Percentiles rank a stretch among this genome's conserved stretches.
Conservation (phyloP, 2,329 filamentous ascomycete genomes). For the Atkinsonella hypoxylon region DNA sequence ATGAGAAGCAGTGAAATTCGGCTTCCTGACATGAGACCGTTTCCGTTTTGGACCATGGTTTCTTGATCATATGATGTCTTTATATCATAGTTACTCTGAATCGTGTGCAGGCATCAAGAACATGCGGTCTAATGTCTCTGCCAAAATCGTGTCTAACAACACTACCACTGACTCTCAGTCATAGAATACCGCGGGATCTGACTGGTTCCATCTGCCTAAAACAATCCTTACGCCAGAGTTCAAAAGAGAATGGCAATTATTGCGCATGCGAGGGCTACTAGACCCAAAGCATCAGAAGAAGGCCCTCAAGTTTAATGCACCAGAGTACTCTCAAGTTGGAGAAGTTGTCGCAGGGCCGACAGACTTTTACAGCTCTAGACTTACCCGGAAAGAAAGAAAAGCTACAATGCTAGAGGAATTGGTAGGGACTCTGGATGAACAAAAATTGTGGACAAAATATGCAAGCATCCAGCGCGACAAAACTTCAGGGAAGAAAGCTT, state of each 20-base stretch:
- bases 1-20: slow-evolving; percentile 28
- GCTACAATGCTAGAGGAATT: slow-evolving; percentile 78
- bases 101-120: slow-evolving; percentile 5
- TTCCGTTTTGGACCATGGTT: slow-evolving; percentile 31
- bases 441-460: slow-evolving; percentile 80
- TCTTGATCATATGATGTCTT: slow-evolving; percentile 49
- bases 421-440: slow-evolving; percentile 36
- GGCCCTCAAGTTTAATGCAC: slow-evolving; percentile 52
- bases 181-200: slow-evolving; percentile 54
- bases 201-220: slow-evolving; percentile 82
- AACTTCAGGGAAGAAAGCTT: slow-evolving; percentile 75
- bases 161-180: slow-evolving; percentile 11
- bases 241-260: slow-evolving; percentile 77
- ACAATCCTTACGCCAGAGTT: slow-evolving; percentile 76
- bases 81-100: slow-evolving; percentile 67
- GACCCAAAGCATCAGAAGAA: slow-evolving; percentile 94
- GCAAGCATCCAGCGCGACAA: slow-evolving; percentile 72
- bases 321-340: slow-evolving; percentile 80
- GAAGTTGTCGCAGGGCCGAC: slow-evolving; percentile 81
- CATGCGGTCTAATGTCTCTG: not conserved
- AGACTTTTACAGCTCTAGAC: slow-evolving; percentile 70
- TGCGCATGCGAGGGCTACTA: slow-evolving; percentile 79
- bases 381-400: slow-evolving; percentile 81
- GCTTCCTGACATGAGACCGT: slow-evolving; percentile 26
- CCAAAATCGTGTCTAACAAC: not conserved